Conservation (phyloP, 1,284 basidiomycete species). For the Boletellus deceptivus region DNA sequence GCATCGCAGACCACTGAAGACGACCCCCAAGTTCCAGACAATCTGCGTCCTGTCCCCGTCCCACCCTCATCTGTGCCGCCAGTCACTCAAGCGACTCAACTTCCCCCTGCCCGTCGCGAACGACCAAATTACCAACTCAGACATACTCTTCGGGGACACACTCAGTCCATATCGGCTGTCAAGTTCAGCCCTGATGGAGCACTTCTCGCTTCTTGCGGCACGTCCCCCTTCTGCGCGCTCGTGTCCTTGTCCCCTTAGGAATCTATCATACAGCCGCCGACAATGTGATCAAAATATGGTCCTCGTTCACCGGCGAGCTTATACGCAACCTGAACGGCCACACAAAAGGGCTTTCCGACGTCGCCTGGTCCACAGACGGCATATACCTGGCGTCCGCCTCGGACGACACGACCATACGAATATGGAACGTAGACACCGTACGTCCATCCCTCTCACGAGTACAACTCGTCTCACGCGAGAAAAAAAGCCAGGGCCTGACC, state of each 20-base stretch:
- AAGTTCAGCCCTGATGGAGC: conserved; percentile 84
- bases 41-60: conserved; percentile 39
- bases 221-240: conserved; percentile 26
- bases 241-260: not conserved
- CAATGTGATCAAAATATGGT: conserved; percentile 77
- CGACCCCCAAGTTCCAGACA: conserved; percentile 70
- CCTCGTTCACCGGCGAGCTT: conserved; percentile 71
- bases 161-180: conserved; percentile 74
- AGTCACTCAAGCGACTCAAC: conserved; percentile 21
- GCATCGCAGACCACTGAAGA: conserved; percentile 82
- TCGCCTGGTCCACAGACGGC: conserved; percentile 85
- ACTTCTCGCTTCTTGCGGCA: conserved; percentile 76
- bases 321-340: conserved; percentile 72
- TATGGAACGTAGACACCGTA: conserved; percentile 83
- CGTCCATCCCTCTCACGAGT: conserved; percentile 27
- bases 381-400: conserved; percentile 83
- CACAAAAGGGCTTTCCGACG: conserved; percentile 82
- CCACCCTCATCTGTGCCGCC: conserved; percentile 36
- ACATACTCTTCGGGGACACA: conserved; percentile 69
- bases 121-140: conserved; percentile 68
- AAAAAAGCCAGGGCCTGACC: conserved; percentile 54
- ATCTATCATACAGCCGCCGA: conserved; percentile 57
- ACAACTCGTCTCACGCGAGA: not conserved
- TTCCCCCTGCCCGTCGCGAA: conserved; percentile 40
- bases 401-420: conserved; percentile 82